Base-by-base conservation (phyloP, 305 asterid species). In the Salvia sclarea region DNA sequence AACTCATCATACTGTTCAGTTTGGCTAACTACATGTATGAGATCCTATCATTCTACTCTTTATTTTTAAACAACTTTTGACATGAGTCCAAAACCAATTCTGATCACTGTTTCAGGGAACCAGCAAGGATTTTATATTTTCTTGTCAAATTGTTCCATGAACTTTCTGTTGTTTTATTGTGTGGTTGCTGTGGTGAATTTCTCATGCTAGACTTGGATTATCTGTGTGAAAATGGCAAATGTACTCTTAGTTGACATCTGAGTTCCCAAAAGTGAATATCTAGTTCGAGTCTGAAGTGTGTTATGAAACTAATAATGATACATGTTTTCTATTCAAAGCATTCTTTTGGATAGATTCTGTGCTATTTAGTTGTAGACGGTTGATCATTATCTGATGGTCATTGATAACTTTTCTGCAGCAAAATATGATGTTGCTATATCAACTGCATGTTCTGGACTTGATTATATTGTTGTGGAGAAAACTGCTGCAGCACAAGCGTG, bases 401-500 rank as follows among this genome's bases (percentile, higher is more conserved):
- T 58, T 58, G 18, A 4, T 49, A 20, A 48, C 25, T 57, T 58
- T 64, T 61, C 68, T 86, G 85, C 92, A 94, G 98, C 85, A 47
- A 87, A 94, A 76, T 94, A 85, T 76, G 98, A 94, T 78, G 75
- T 91, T 37, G 97, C 98, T 56, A 80, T 94, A 82, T 94, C 98
- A 75, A 94, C 98, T n/a, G 98, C 97, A 62, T 90, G 97, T 75
- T 38, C 80, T 68, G 97, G 94, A 72, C 96, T 90, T 59, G 97
- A 90, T 71, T 88, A 88, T 74, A 90, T 90, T 68, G 95, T 88
- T 30, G 98, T 89, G 65, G 92, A 88, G 79, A 84, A 88, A 66
- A 79, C 97, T 47, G 82, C 88, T 70, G 82, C 97, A 43, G 97
- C 99, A 47, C 90, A 91, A 81, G 86, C 96, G 33, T 91, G 99